These are phyloP conservation scores for Wickerhamiella parazyma DNA, from an alignment of 805 yeast genomes.

Conservation along the genomic window DNA sequence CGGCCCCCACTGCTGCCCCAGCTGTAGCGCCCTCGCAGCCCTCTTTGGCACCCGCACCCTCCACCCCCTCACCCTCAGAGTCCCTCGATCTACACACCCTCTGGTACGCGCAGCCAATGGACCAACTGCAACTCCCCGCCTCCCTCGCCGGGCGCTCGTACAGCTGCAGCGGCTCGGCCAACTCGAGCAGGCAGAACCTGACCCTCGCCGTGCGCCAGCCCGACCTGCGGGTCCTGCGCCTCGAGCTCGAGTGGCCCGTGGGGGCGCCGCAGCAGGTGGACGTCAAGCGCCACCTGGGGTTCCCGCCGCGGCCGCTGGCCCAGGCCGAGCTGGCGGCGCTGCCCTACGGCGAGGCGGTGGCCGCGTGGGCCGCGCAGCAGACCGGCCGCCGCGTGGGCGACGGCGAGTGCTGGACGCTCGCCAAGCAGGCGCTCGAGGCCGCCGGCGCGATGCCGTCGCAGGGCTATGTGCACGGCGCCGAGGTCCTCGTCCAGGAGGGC, in stretches of 20 bases:
- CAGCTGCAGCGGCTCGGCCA: slow-evolving; percentile 13
- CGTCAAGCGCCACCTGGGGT: slow-evolving; percentile 26
- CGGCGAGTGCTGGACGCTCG: slow-evolving; percentile 32
- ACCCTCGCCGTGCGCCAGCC: slow-evolving; percentile 21
- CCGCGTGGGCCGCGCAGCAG: slow-evolving; percentile 25
- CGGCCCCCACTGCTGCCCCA: not conserved
- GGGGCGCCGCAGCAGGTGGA: slow-evolving; percentile 28
- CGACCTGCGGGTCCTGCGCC: slow-evolving; percentile 24
- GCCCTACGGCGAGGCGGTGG: slow-evolving; percentile 23
- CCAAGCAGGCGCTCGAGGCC: slow-evolving; percentile 24
- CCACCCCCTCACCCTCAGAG: slow-evolving; percentile 6
- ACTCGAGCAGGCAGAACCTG: slow-evolving; percentile 16
- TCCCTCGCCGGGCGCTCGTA: slow-evolving; percentile 19
- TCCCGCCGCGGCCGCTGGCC: slow-evolving; percentile 31
- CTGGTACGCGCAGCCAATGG: slow-evolving; percentile 18
- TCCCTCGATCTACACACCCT: slow-evolving; percentile 18
- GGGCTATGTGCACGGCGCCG: slow-evolving; percentile 23
- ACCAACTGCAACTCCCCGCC: slow-evolving; percentile 8
- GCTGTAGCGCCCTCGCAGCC: not conserved
- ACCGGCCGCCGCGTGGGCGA: slow-evolving; percentile 25
- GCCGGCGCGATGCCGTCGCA: slow-evolving; percentile 22
- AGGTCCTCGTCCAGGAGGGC: slow-evolving; percentile 17
- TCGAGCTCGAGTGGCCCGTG: slow-evolving; percentile 22
- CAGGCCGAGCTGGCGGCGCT: slow-evolving; percentile 19
- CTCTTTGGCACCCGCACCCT: not conserved